A percentile compares a stretch with the other conserved stretches of the same genome.
phyloP scores from a whole-genome alignment of 108 stramenopile species.

The Cylindrotheca closterium region DNA sequence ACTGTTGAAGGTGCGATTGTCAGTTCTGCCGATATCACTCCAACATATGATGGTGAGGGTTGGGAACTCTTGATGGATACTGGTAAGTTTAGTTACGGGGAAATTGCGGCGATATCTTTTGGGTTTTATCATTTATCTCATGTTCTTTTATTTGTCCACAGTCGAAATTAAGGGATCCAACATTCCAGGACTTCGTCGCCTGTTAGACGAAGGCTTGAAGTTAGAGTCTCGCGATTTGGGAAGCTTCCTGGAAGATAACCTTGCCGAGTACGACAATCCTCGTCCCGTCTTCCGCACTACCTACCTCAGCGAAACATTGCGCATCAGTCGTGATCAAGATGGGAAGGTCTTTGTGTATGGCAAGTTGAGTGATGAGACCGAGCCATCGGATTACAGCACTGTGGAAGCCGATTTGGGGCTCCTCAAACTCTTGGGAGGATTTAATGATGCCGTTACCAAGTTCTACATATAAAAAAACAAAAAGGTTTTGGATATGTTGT shows the following conservation, averaged over 20 bases:
- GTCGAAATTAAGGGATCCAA: constrained; percentile 86
- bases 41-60: constrained; percentile 29
- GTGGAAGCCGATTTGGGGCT: constrained; percentile 76
- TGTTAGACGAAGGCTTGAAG: constrained; percentile 59
- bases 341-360: constrained; percentile 75
- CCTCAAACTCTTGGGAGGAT: constrained; percentile 64
- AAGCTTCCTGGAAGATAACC: constrained; percentile 56
- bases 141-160: constrained; percentile 54
- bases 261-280: constrained; percentile 57
- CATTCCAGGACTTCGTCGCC: constrained; percentile 55
- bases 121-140: not conserved
- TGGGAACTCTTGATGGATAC: constrained; percentile 74
- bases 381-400: constrained; percentile 61
- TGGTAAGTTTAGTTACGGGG: too few relatives aligned
- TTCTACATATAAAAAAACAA: constrained; percentile 49
- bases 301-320: constrained; percentile 49
- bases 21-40: constrained; percentile 63
- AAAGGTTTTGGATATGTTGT: not conserved
- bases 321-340: constrained; percentile 83
- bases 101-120: too few relatives aligned
- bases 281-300: constrained; percentile 65
- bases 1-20: constrained; percentile 85
- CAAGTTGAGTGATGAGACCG: constrained; percentile 44
- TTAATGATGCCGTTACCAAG: constrained; percentile 75
- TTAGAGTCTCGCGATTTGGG: constrained; percentile 63